These are phyloP conservation scores for Mucor racemosus DNA, from an alignment of 371 early-diverging fungal species.

Conservation along the genomic window DNA sequence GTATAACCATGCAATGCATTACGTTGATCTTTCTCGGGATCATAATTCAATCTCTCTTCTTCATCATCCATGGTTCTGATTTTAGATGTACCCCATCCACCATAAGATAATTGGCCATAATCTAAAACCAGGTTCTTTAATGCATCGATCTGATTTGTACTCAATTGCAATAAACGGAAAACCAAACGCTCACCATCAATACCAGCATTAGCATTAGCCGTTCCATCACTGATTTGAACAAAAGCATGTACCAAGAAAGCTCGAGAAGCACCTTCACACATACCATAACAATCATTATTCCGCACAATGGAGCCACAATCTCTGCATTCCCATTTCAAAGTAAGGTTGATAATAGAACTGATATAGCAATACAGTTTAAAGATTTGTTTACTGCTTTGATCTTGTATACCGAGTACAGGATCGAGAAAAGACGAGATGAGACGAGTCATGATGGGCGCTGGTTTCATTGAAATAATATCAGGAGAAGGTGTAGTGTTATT, in stretches of 20 bases:
- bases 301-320: slow-evolving; percentile 28
- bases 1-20: background rate
- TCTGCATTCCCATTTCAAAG: slow-evolving; percentile 30
- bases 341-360: background rate
- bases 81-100: background rate
- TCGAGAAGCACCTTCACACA: slow-evolving; percentile 25
- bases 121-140: slow-evolving; percentile 23
- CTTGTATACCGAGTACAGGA: background rate
- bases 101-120: slow-evolving; percentile 24
- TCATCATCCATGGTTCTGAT: background rate
- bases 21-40: background rate
- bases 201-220: slow-evolving; percentile 21
- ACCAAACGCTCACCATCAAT: slow-evolving; percentile 40
- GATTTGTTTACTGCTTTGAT: background rate
- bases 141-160: slow-evolving; percentile 2
- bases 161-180: slow-evolving; percentile 26
- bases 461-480: background rate
- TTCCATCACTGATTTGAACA: slow-evolving; percentile 33
- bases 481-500: background rate
- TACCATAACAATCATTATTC: slow-evolving; percentile 24
- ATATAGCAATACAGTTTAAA: slow-evolving; percentile 1
- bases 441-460: background rate
- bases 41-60: background rate
- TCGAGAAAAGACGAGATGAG: background rate
- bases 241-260: slow-evolving; percentile 27